These are phyloP conservation scores for Ambrosia hybrid DNA, from an alignment of 140 eudicot species.

Conservation along the genomic window DNA sequence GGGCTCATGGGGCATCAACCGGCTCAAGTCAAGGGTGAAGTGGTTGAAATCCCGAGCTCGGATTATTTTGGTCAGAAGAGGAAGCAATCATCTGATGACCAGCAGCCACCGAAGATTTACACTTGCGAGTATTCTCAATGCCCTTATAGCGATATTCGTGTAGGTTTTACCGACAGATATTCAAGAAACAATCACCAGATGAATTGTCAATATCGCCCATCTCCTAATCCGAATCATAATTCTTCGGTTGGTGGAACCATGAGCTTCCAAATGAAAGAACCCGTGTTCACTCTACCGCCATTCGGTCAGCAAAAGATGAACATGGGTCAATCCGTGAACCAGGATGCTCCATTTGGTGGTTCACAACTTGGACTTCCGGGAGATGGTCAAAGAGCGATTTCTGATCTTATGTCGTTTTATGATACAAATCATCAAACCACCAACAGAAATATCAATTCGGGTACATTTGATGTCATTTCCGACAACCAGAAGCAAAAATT, in stretches of 20 bases:
- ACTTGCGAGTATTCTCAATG: constrained; percentile 51
- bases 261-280: constrained; percentile 40
- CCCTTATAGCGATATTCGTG: constrained; percentile 48
- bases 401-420: constrained; percentile 59
- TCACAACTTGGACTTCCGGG: constrained; percentile 44
- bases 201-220: constrained; percentile 43
- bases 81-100: constrained; percentile 44
- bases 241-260: constrained; percentile 14
- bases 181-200: constrained; percentile 54
- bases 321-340: constrained; percentile 33
- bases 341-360: constrained; percentile 6
- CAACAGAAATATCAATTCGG: too few relatives aligned
- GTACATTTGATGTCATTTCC: too few relatives aligned
- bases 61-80: constrained; percentile 44
- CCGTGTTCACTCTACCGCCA: constrained; percentile 34
- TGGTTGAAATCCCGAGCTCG: constrained; percentile 26
- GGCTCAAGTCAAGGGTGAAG: constrained; percentile 58
- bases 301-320: constrained; percentile 37
- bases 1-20: constrained; percentile 41
- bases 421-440: constrained; percentile 30
- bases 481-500: constrained; percentile 31
- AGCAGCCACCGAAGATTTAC: constrained; percentile 41
- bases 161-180: constrained; percentile 51
- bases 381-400: constrained; percentile 55
- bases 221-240: constrained; percentile 16